Evolutionary conservation across 495 filamentous ascomycete genomes (phyloP).

Genomic region (Aeminium ludgeri): DNA sequence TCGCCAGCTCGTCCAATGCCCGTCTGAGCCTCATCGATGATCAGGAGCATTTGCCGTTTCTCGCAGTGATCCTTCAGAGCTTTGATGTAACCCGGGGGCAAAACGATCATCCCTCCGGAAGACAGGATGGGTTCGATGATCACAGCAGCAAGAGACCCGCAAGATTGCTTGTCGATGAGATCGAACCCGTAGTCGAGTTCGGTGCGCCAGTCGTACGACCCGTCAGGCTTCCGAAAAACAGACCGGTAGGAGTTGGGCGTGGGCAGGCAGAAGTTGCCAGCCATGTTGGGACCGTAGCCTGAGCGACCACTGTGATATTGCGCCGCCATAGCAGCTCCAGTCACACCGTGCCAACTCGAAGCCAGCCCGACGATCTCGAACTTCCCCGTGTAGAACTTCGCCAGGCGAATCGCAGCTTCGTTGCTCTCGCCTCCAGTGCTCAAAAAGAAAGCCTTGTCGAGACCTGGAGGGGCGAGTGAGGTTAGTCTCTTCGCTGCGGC

Average conservation of each 20-base stretch:
- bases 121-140: conserved; percentile 39
- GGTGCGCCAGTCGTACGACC: conserved; percentile 39
- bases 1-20: conserved; percentile 35
- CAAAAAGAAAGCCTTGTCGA: conserved; percentile 38
- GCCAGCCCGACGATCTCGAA: conserved; percentile 39
- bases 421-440: conserved; percentile 38
- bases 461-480: conserved; percentile 27
- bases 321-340: conserved; percentile 21
- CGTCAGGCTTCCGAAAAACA: conserved; percentile 31
- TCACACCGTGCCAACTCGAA: conserved; percentile 39
- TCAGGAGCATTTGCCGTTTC: conserved; percentile 35
- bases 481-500: conserved; percentile 31
- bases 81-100: conserved; percentile 31
- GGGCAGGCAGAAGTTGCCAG: conserved; percentile 32
- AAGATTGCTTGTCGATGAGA: conserved; percentile 35
- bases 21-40: conserved; percentile 40
- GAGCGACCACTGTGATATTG: not conserved
- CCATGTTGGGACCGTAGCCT: conserved; percentile 13
- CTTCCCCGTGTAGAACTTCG: conserved; percentile 39
- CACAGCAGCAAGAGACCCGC: conserved; percentile 37
- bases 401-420: conserved; percentile 39
- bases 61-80: conserved; percentile 32
- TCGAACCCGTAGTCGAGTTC: conserved; percentile 39
- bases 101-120: conserved; percentile 33
- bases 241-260: conserved; percentile 39